Evolutionary conservation across 202 grass and related monocot genomes (phyloP).

Genomic region (Elaeis oleifera): DNA sequence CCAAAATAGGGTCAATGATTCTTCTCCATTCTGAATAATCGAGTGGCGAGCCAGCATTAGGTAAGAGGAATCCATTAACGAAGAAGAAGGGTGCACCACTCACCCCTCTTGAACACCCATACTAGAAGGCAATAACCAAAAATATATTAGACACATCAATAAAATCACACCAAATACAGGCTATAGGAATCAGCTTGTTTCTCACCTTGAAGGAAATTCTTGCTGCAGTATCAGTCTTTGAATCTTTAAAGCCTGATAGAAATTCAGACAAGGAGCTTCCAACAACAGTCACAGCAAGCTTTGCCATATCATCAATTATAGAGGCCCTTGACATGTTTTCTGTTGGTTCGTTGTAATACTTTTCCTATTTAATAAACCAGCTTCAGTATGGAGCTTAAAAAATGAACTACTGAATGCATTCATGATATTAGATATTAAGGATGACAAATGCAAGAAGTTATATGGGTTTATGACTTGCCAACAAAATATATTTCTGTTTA

Average conservation of each 20-base stretch:
- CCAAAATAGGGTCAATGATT: constrained; percentile 51
- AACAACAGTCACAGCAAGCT: constrained; percentile 34
- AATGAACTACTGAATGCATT: not conserved
- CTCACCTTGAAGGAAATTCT: constrained; percentile 77
- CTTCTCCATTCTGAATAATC: constrained; percentile 49
- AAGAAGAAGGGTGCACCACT: constrained; percentile 74
- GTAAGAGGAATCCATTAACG: constrained; percentile 84
- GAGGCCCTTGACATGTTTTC: constrained; percentile 32
- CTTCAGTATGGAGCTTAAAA: not conserved
- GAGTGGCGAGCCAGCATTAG: constrained; percentile 61
- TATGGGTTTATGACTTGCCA: no score
- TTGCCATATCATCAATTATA: constrained; percentile 44
- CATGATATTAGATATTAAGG: not conserved
- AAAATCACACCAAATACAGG: no score
- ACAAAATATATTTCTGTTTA: no score
- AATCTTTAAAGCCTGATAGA: constrained; percentile 59
- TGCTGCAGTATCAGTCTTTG: constrained; percentile 43
- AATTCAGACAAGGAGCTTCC: constrained; percentile 63
- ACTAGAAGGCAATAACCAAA: constrained; percentile 31
- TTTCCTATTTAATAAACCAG: constrained; percentile 36
- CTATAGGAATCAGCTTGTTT: not conserved
- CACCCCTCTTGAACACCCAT: constrained; percentile 76
- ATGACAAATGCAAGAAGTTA: not conserved
- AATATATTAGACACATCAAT: no score
- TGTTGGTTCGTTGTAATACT: constrained; percentile 56